Base-by-base conservation (phyloP, 345 rosid genomes). In the Rhizophora mangle region DNA sequence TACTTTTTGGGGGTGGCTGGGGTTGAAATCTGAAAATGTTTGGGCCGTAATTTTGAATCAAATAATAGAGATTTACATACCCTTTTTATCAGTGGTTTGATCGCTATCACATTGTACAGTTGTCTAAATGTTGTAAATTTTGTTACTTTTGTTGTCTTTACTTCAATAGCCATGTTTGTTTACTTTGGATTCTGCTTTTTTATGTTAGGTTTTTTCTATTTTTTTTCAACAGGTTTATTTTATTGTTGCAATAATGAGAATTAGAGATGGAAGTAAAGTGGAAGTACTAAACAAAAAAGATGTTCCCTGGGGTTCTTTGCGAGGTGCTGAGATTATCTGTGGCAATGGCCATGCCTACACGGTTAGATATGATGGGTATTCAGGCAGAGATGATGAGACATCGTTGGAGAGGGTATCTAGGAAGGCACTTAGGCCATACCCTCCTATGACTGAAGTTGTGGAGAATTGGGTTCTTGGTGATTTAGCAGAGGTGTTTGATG, bases 221-320 rank as follows among this genome's bases (percentile, higher is more conserved):
- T 64, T 66, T 49, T 57, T 63, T 81, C 7, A 19, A 49, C 73
- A 72, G 80, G 63, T 68, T 69, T 65, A 63, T 39, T 76, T 60
- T 30, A 69, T 43, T 72, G 51, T 68, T 62, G 85, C 34, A 52
- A 73, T 10, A 63, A 89, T 87, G 92, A 86, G 85, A 71, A 82
- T 85, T 74, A 85, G 71, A 76, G 85, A 82, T 70, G 91, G 94
- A 68, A 76, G 73, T 70, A 84, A 80, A 71, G 96, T 92, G 3
- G 96, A 89, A 82, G 89, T 92, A 54, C 75, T 86, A 72, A 83
- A 79, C 81, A 82, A 72, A 72, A 83, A 70, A 57, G 88, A 72
- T 54, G 80, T 78, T 67, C 91, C 90, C 8, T 86, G 85, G 10
- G 86, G 92, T 65, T 87, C 85, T 8, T 92, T 96, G 97, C 82